phyloP scores from a whole-genome alignment of 345 rosid genomes.

The Camelina neglecta region DNA sequence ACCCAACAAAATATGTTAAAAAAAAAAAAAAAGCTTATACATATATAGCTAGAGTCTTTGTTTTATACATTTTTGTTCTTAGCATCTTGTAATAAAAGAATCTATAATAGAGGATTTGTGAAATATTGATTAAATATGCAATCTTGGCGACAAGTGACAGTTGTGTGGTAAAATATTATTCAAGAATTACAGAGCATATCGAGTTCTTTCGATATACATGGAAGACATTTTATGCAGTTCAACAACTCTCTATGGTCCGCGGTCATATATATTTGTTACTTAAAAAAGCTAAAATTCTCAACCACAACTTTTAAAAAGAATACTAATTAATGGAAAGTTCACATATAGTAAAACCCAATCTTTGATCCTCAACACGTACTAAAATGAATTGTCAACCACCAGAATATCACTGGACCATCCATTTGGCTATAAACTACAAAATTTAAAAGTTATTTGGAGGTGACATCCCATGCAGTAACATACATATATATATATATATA shows the following conservation, averaged over 20 bases:
- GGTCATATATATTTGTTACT: not conserved
- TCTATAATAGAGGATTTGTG: not conserved
- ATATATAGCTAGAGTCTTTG: not conserved
- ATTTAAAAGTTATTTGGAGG: slow-evolving; percentile 3
- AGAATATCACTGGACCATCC: not conserved
- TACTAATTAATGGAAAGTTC: not conserved
- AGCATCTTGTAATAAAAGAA: slow-evolving; percentile 7
- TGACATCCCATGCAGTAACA: not conserved
- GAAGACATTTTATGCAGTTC: not conserved
- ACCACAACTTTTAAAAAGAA: not conserved
- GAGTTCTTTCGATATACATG: not conserved
- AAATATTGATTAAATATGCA: not conserved
- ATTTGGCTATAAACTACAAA: not conserved
- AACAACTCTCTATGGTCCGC: not conserved
- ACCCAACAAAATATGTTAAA: too few relatives aligned
- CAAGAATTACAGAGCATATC: not conserved
- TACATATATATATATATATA: not conserved
- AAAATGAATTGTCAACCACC: slow-evolving; percentile 6
- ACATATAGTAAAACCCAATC: not conserved
- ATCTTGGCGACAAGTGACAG: slow-evolving; percentile 11
- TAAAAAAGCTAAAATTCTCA: too few relatives aligned
- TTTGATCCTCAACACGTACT: not conserved
- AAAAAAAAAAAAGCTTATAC: too few relatives aligned
- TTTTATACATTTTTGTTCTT: not conserved
- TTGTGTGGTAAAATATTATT: not conserved